phyloP scores from a whole-genome alignment of 371 early-diverging fungal species.

The Mucor indicus region DNA sequence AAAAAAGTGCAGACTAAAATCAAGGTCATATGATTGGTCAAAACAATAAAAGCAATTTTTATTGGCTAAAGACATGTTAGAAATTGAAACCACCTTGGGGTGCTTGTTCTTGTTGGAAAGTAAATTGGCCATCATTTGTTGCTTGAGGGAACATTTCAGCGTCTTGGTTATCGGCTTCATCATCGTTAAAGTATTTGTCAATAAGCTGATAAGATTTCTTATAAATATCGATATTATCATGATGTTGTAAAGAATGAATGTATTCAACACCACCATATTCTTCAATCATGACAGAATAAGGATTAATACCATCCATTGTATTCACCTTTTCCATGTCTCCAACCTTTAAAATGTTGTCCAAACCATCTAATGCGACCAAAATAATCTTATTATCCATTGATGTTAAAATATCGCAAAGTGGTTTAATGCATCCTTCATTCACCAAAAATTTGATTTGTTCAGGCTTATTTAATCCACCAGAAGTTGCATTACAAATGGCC shows the following conservation, averaged over 20 bases:
- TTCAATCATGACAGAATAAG: conserved; percentile 83
- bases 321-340: conserved; percentile 44
- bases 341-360: conserved; percentile 78
- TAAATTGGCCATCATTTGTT: conserved; percentile 45
- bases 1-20: no score
- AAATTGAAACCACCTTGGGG: conserved; percentile 65
- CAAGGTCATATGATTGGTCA: no score
- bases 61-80: not conserved
- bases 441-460: conserved; percentile 81
- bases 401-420: conserved; percentile 79
- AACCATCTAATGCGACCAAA: conserved; percentile 85
- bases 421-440: conserved; percentile 76
- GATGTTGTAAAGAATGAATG: conserved; percentile 87
- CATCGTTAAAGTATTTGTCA: conserved; percentile 91
- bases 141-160: conserved; percentile 50
- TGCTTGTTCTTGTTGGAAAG: conserved; percentile 58
- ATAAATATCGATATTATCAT: conserved; percentile 93
- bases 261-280: conserved; percentile 91
- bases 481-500: conserved; percentile 94
- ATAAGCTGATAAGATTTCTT: conserved; percentile 89
- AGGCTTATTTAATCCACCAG: conserved; percentile 73
- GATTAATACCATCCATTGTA: conserved; percentile 66
- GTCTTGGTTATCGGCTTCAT: conserved; percentile 69
- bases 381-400: conserved; percentile 79
- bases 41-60: no score